Evolutionary conservation across 345 rosid species (phyloP).

Genomic region (Pistacia integerrima): DNA sequence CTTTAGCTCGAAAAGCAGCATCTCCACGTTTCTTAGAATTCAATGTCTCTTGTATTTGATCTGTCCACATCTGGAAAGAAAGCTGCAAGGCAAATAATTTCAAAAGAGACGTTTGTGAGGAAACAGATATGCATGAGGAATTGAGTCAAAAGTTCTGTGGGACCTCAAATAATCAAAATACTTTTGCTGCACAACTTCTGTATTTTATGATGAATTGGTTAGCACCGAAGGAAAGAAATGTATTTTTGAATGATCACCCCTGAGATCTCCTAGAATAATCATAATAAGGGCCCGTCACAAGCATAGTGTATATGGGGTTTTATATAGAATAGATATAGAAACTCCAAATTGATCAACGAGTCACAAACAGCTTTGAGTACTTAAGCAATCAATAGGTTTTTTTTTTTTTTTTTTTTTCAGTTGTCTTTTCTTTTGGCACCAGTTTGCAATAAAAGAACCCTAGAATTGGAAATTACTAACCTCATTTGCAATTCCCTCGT

Average conservation of each 20-base stretch:
- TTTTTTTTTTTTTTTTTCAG: too few relatives aligned
- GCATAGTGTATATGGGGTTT: background rate
- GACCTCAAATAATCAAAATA: background rate
- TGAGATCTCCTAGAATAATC: background rate
- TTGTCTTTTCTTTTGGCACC: background rate
- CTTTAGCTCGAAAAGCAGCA: slow-evolving; percentile 62
- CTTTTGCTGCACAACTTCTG: background rate
- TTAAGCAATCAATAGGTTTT: background rate
- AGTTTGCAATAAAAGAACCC: slow-evolving; percentile 2
- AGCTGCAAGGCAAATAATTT: slow-evolving; percentile 48
- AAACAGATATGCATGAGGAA: background rate
- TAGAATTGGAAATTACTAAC: slow-evolving; percentile 32
- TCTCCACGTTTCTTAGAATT: slow-evolving; percentile 67
- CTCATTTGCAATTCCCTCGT: slow-evolving; percentile 84
- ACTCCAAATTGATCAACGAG: background rate
- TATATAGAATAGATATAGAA: background rate
- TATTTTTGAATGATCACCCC: background rate
- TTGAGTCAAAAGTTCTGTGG: background rate
- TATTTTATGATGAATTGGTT: slow-evolving; percentile 1
- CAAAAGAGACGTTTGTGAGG: background rate
- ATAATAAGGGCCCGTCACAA: background rate
- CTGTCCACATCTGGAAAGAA: slow-evolving; percentile 74
- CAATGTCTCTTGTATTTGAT: slow-evolving; percentile 68
- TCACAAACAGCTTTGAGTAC: background rate
- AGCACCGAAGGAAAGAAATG: background rate